Evolutionary conservation across 2,329 filamentous ascomycete species (phyloP), one percentile per base, ranked within the genome.

Genomic region (Beauveria sp.): DNA sequence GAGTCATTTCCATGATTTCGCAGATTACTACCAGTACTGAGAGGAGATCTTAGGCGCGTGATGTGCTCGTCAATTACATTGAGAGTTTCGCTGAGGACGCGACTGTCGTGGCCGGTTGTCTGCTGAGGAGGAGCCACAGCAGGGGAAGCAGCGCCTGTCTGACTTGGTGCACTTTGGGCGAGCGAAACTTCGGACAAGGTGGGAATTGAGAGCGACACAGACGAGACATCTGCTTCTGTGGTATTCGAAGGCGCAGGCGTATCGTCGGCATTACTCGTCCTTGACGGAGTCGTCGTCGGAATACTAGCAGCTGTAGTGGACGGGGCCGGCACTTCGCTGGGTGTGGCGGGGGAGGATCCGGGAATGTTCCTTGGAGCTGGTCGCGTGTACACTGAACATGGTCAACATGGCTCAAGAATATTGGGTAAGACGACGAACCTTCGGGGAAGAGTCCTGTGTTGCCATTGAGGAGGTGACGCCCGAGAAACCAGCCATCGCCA

Each of bases 11-110:
- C 75, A 56, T 76, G 74, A 60, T 80, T 69, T 65, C 83, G 77
- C 64, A 87, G 26, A 72, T 62, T 63, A 37, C 64, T 68, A 40
- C 71, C 73, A 28, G 84, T 82, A 63, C 77, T 81, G 63, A 79
- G 76, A 7, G 82, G 76, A 20, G 81, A 82, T 63, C 83, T 79
- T 65, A 97, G 84, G 71, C 96, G 90, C 47, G 91, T 96, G 67
- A 97, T 96, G 71, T 97, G 93, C 75, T 97, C 93, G 72, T 97
- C 89, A 68, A 97, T 97, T 62, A 97, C 93, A 69, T 92, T 96
- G 56, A 97, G 77, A 0, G 93, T 97, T 72, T 97, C 92, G 71
- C 92, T 92, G 79, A 97, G 89, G 55, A 97, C 92, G 12, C 90
- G 89, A 70, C 76, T 82, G 56, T 84, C 77, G n/a, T 64, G 56